Evolutionary conservation across 1,284 basidiomycete species (phyloP).

Genomic region (Thecaphora frezii): DNA sequence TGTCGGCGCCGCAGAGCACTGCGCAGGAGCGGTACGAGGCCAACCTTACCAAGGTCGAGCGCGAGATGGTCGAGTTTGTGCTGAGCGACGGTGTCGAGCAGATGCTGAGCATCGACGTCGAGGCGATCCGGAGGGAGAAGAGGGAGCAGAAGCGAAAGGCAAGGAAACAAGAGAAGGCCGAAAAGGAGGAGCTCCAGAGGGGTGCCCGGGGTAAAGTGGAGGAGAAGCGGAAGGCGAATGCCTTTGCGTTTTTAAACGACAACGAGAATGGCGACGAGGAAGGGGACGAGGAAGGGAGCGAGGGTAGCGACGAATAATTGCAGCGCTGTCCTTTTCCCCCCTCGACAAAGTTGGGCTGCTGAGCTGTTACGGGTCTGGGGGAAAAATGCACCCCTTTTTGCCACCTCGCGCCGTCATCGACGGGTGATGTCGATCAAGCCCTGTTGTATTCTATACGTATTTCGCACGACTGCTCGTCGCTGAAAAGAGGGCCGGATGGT

Average conservation of each 20-base stretch:
- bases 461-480: too few relatives aligned
- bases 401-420: too few relatives aligned
- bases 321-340: too few relatives aligned
- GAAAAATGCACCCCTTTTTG: too few relatives aligned
- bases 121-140: constrained; percentile 32
- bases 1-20: constrained; percentile 9
- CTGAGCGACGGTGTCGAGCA: constrained; percentile 18
- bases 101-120: constrained; percentile 32
- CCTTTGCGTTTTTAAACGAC: background rate
- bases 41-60: constrained; percentile 9
- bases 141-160: constrained; percentile 31
- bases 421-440: too few relatives aligned
- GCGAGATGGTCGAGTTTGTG: constrained; percentile 26
- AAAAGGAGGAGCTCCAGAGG: constrained; percentile 15
- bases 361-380: too few relatives aligned
- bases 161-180: constrained; percentile 16
- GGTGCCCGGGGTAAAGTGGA: too few relatives aligned
- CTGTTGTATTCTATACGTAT: too few relatives aligned
- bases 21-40: constrained; percentile 11
- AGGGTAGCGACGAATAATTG: too few relatives aligned
- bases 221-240: constrained; percentile 1
- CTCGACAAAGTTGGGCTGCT: too few relatives aligned
- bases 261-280: background rate
- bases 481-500: too few relatives aligned
- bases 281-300: background rate